Evolutionary conservation across 129 eudicot genomes (phyloP).

Genomic region (Lactuca saligna): DNA sequence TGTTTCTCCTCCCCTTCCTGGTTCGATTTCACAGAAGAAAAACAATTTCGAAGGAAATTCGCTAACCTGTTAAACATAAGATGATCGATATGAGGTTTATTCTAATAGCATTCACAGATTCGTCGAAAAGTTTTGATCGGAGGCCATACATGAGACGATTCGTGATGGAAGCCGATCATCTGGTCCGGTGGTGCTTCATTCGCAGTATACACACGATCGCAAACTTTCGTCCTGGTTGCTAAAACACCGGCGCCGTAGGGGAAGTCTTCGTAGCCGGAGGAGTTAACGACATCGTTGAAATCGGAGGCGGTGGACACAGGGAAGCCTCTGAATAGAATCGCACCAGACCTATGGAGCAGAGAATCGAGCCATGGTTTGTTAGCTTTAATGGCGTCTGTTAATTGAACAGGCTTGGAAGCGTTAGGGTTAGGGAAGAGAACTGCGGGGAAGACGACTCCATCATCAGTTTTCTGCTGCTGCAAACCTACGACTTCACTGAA

Average conservation of each 20-base stretch:
- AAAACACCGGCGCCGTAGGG: conserved; percentile 74
- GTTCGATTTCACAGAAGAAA: conserved; percentile 28
- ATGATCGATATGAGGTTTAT: background rate
- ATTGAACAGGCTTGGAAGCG: background rate
- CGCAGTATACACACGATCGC: conserved; percentile 72
- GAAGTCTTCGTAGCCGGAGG: conserved; percentile 63
- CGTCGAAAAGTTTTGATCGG: background rate
- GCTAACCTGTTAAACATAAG: conserved; percentile 24
- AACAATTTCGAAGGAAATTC: conserved; percentile 21
- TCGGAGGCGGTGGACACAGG: conserved; percentile 42
- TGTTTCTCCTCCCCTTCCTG: conserved; percentile 32
- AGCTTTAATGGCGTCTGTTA: conserved; percentile 37
- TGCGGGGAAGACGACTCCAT: conserved; percentile 38
- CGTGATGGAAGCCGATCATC: conserved; percentile 69
- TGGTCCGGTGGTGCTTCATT: conserved; percentile 41
- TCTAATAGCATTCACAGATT: conserved; percentile 1
- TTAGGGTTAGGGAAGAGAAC: conserved; percentile 44
- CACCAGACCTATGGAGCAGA: conserved; percentile 50
- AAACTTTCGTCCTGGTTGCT: conserved; percentile 55
- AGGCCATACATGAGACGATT: conserved; percentile 60
- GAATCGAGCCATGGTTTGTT: conserved; percentile 47
- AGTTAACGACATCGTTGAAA: conserved; percentile 70
- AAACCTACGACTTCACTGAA: background rate
- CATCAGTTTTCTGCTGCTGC: background rate
- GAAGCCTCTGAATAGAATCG: conserved; percentile 60